Conservation (phyloP, 2,329 filamentous ascomycete genomes). For the Harringtonia aguacate region DNA sequence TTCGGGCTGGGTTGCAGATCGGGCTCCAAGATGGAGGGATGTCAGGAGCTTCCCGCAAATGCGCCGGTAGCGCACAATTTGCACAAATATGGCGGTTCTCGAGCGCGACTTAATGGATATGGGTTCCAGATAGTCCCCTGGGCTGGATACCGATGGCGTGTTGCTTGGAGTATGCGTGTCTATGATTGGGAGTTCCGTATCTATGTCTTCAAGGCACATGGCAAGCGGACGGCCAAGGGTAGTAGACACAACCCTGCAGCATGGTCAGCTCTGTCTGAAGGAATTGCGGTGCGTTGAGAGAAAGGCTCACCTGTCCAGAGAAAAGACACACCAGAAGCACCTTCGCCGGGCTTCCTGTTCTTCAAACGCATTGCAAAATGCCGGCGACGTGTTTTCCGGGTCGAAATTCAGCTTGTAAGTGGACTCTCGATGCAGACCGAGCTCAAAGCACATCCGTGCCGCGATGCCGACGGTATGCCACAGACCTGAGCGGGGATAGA, state of each 20-base stretch:
- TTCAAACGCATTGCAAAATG: slow-evolving; percentile 5
- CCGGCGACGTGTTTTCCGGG: background rate
- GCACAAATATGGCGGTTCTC: slow-evolving; percentile 22
- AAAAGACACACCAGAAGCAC: slow-evolving; percentile 32
- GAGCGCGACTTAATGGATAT: background rate
- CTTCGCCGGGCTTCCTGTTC: slow-evolving; percentile 24
- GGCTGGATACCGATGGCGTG: slow-evolving; percentile 6
- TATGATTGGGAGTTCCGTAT: slow-evolving; percentile 22
- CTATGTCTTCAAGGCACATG: slow-evolving; percentile 28
- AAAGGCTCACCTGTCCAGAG: slow-evolving; percentile 26
- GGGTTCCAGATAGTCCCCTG: background rate
- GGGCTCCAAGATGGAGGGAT: slow-evolving; percentile 20
- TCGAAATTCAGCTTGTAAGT: slow-evolving; percentile 16
- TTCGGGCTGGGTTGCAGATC: slow-evolving; percentile 4
- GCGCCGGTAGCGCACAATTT: slow-evolving; percentile 27
- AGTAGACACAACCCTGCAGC: slow-evolving; percentile 1
- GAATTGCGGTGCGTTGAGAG: too few species aligned
- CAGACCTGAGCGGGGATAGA: too few species aligned
- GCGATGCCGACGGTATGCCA: slow-evolving; percentile 34
- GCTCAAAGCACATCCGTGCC: slow-evolving; percentile 27
- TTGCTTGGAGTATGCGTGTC: slow-evolving; percentile 13
- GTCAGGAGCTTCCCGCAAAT: slow-evolving; percentile 28
- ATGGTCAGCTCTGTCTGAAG: too few species aligned
- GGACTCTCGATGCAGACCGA: slow-evolving; percentile 28
- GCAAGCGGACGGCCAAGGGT: slow-evolving; percentile 28